Evolutionary conservation across 192 early-diverging fungal species (phyloP), one percentile per base, ranked within the genome.

Genomic region (Backusella mclennaniae): DNA sequence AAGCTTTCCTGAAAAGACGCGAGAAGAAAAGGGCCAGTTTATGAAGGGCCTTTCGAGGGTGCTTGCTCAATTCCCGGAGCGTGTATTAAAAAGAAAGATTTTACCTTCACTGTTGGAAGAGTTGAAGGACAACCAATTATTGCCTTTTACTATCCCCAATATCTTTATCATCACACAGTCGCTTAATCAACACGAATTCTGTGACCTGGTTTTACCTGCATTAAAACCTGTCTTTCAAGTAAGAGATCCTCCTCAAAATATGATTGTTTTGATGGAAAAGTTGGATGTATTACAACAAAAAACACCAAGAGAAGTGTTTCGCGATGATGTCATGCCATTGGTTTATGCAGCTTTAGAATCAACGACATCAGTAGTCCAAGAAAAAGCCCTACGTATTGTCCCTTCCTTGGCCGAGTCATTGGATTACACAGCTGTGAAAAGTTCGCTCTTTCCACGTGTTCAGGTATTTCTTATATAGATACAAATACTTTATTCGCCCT

Each of bases 11-110:
- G 94, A 94, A 74, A 95, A 96, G 80, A 85, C 92, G 0, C 79
- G 84, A 56, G 93, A 94, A 36, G 90, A 94, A 66, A 95, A 96
- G 73, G 81, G 87, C 8, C 89, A 90, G 33, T 96, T 96, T 67
- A 87, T 96, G 87, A 91, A 92, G 76, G 92, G 91, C 0, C 83
- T 96, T 49, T 82, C 86, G 7, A 84, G 89, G 11, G 87, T 95
- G 35, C 79, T 96, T 38, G 85, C 88, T 4, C 88, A 90, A 81
- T 96, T 94, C 69, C 90, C 95, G 0, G 86, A 88, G 7, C 83
- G 93, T 7, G 88, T 94, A 9, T 73, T 90, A 26, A 77, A 86
- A n/a, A 83, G 92, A 75, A 95, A 91, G 83, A 90, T 96, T 52
- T 79, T 95, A 15, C 90, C 93, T 1, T 85, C 84, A 31, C 80